Evolutionary conservation across 345 rosid species (phyloP), one percentile per base, ranked within the genome.

Genomic region (Sonneratia alba): DNA sequence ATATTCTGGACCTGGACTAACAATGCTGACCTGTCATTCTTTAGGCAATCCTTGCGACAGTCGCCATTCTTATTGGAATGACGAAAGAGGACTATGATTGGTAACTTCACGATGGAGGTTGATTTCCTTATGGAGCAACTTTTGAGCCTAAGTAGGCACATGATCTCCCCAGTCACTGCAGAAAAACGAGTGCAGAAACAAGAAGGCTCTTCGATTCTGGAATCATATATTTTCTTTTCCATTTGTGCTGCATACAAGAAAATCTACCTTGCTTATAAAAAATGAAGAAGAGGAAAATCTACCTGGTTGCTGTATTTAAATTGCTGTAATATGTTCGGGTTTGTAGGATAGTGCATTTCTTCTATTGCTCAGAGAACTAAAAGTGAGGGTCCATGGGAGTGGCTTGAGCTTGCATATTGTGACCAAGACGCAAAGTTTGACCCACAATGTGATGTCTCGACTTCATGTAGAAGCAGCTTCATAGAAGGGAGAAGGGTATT

Each of bases 401-500:
- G 24, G 19, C 9, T 55, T 21, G 3, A 42, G 7, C 45, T 42
- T 55, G 56, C 2, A 49, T 14, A 49, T 49, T 49, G 4, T 49
- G 19, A 27, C 32, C 32, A 27, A 27, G 45, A 42, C 45, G 0
- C 76, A 75, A 56, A 51, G 68, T 36, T 72, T 85, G 70, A 70
- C 85, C 0, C 38, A 84, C 2, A 81, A 83, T 59, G 77, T 66
- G 1, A 83, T 86, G 49, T 78, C 89, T 27, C 47, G 83, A 72
- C 83, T 21, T 80, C 86, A 22, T 82, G 82, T 45, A 84, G 86
- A 12, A 82, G 84, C 59, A 82, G 76, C 71, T 81, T 69, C 36
- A 61, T 74, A 66, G 81, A 83, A 70, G 88, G 89, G 56, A 76
- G 43, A 61, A 71, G 76, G 34, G 77, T 85, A 40, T 85, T 85